Percentiles rank a stretch among this genome's conserved stretches.
Evolutionary conservation across 164 flowering plant genomes (phyloP).

Genomic region (Annona cherimola): DNA sequence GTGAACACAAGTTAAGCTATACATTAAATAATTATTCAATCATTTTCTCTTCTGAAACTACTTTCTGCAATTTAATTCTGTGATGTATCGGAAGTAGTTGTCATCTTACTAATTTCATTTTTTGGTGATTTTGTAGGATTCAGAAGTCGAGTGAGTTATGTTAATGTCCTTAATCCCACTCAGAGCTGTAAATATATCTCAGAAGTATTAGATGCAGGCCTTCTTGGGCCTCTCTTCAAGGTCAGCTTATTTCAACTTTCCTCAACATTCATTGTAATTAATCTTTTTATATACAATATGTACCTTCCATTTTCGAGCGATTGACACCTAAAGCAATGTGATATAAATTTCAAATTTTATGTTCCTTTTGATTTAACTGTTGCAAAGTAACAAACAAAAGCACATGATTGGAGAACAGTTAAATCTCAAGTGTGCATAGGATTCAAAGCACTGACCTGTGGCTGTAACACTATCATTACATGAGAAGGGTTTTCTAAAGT

Average conservation of each 20-base stretch:
- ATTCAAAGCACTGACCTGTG: no score
- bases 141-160: conserved; percentile 58
- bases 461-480: no score
- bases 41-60: background rate
- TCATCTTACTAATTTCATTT: background rate
- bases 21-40: no score
- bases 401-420: background rate
- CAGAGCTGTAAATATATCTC: conserved; percentile 46
- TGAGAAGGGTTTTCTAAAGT: no score
- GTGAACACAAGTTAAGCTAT: background rate
- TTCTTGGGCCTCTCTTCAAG: conserved; percentile 80
- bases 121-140: conserved; percentile 42
- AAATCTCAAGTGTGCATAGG: background rate
- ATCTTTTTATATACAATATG: background rate
- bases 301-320: background rate
- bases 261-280: no score
- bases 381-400: background rate
- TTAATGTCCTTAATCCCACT: conserved; percentile 46
- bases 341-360: background rate
- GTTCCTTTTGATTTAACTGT: background rate
- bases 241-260: conserved; percentile 22
- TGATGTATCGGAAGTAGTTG: background rate
- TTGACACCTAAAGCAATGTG: background rate
- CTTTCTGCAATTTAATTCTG: background rate
- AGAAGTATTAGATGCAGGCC: conserved; percentile 75